A percentile compares a stretch with the other conserved stretches of the same genome.
These are phyloP conservation scores for Quercus bicolor DNA, from an alignment of 306 rosid genomes.

Conservation along the genomic window DNA sequence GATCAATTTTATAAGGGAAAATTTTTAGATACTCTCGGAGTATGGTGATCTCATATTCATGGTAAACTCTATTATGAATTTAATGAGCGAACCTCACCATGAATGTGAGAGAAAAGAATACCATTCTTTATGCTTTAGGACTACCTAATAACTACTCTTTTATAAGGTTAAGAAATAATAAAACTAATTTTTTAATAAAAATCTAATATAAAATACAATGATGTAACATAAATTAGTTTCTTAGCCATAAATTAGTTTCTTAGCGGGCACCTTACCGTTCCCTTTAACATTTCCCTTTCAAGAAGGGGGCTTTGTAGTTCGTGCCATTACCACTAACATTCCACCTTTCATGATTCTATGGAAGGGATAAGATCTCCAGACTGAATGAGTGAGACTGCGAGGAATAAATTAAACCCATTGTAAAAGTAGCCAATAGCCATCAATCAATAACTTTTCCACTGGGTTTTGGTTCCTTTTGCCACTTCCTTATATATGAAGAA, in stretches of 20 bases:
- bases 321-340: slow-evolving; percentile 20
- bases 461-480: slow-evolving; percentile 24
- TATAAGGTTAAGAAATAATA: no score
- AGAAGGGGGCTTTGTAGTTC: background rate
- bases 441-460: slow-evolving; percentile 35
- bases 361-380: background rate
- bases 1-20: no score
- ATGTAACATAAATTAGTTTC: no score
- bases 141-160: no score
- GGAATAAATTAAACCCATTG: slow-evolving; percentile 12
- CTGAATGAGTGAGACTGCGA: background rate
- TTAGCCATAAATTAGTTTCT: no score
- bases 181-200: no score
- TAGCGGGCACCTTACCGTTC: no score
- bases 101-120: no score
- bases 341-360: slow-evolving; percentile 27
- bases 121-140: fast-evolving
- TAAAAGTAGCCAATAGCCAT: background rate
- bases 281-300: background rate
- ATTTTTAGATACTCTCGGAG: fast-evolving
- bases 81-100: fast-evolving
- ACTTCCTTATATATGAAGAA: background rate
- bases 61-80: fast-evolving
- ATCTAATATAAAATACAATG: no score
- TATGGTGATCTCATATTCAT: no score